Percentiles rank a stretch among this genome's conserved stretches.
Evolutionary conservation across 441 rosid genomes (phyloP).

Genomic region (Croton laevigatus): DNA sequence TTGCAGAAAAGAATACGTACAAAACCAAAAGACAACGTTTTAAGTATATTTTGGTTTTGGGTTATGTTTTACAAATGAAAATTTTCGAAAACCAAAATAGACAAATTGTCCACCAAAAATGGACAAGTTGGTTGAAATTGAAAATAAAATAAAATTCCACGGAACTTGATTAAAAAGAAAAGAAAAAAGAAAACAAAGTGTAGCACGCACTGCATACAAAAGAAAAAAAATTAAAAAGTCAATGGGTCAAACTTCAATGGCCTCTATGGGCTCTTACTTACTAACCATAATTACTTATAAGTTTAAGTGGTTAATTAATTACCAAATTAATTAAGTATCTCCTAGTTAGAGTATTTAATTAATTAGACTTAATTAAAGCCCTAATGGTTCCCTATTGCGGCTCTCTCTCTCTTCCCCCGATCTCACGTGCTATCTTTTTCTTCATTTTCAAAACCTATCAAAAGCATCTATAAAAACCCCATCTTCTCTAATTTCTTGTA

Average conservation of each 20-base stretch:
- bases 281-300: conserved; percentile 17
- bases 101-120: conserved; percentile 6
- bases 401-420: conserved; percentile 23
- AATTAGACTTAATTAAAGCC: conserved; percentile 15
- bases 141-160: conserved; percentile 9
- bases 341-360: not conserved
- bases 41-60: too few relatives aligned
- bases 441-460: conserved; percentile 41
- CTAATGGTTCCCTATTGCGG: conserved; percentile 38
- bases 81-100: not conserved
- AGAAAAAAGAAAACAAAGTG: not conserved
- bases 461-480: conserved; percentile 49
- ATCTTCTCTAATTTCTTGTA: conserved; percentile 35
- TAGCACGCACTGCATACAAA: conserved; percentile 4
- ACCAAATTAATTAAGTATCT: too few relatives aligned
- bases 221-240: conserved; percentile 36
- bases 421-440: conserved; percentile 35
- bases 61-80: not conserved
- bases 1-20: too few relatives aligned
- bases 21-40: too few relatives aligned
- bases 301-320: conserved; percentile 24
- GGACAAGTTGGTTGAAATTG: conserved; percentile 14
- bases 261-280: conserved; percentile 8
- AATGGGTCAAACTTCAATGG: conserved; percentile 65
- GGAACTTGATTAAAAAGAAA: conserved; percentile 8